phyloP scores from a whole-genome alignment of 768 basidiomycete genomes.

The Agaricus subrufescens region DNA sequence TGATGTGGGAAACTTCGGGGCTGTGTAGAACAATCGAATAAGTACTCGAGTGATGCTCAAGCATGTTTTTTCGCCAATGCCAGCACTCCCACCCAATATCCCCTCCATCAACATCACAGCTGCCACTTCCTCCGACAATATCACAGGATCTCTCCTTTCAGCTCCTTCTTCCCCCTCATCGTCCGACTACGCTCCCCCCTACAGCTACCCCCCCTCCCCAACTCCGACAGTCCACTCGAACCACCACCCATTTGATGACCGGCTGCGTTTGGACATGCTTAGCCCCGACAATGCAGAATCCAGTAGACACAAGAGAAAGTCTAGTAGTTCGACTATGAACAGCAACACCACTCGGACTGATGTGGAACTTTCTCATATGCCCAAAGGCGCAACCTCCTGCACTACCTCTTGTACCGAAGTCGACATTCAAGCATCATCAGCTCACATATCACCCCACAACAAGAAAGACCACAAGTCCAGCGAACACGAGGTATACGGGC shows the following conservation, averaged over 20 bases:
- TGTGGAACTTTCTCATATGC: constrained; percentile 34
- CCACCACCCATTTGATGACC: constrained; percentile 63
- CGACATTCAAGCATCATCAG: constrained; percentile 15
- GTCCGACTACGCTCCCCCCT: constrained; percentile 22
- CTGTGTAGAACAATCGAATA: neutral
- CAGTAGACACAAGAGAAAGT: constrained; percentile 44
- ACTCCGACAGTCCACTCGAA: constrained; percentile 67
- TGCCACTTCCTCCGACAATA: constrained; percentile 3
- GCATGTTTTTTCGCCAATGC: constrained; percentile 13
- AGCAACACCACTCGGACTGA: constrained; percentile 47
- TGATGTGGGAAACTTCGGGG: neutral
- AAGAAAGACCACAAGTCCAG: constrained; percentile 21
- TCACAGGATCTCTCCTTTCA: constrained; percentile 12
- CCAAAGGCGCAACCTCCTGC: constrained; percentile 30
- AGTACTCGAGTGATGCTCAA: neutral
- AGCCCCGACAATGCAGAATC: constrained; percentile 25
- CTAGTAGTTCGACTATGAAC: constrained; percentile 51
- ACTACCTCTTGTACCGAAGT: constrained; percentile 31
- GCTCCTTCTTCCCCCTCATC: constrained; percentile 13
- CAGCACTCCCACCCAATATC: constrained; percentile 15
- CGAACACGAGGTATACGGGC: constrained; percentile 26
- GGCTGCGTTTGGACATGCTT: constrained; percentile 56
- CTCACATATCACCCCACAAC: constrained; percentile 6
- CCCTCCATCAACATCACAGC: constrained; percentile 29
- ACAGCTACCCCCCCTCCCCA: constrained; percentile 62